Evolutionary conservation across 768 basidiomycete species (phyloP).

Genomic region (Trametopsis cervina): DNA sequence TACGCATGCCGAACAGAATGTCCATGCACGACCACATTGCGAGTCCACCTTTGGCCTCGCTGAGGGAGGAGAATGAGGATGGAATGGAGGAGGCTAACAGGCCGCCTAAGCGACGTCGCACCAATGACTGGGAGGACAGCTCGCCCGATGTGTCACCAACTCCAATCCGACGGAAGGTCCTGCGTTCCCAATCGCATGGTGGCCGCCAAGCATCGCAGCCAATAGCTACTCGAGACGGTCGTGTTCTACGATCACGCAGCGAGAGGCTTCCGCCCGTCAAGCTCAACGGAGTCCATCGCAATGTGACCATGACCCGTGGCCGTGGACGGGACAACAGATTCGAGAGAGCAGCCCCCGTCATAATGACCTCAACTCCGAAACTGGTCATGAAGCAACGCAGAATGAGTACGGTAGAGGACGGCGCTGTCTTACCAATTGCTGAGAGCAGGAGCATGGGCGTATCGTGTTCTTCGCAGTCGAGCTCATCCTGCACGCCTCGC

Average conservation of each 20-base stretch:
- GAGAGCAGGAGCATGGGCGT: too few species aligned
- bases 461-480: neutral
- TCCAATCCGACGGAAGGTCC: constrained; percentile 13
- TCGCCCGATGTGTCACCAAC: neutral
- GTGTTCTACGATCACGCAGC: constrained; percentile 16
- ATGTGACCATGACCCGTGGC: constrained; percentile 17
- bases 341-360: neutral
- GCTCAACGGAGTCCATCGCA: constrained; percentile 10
- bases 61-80: constrained; percentile 18
- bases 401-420: neutral
- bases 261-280: constrained; percentile 13
- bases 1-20: constrained; percentile 7
- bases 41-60: constrained; percentile 11
- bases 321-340: constrained; percentile 3
- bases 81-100: neutral
- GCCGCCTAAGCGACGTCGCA: constrained; percentile 19
- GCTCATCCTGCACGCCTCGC: neutral
- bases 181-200: constrained; percentile 16
- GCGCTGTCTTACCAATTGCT: neutral
- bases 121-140: constrained; percentile 2
- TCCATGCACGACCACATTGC: neutral
- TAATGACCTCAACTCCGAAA: constrained; percentile 22
- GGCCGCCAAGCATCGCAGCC: constrained; percentile 1
- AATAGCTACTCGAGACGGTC: constrained; percentile 3
- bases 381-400: constrained; percentile 2